Evolutionary conservation across 139 green algal genomes (phyloP).

Genomic region (Chlorella ohadii): DNA sequence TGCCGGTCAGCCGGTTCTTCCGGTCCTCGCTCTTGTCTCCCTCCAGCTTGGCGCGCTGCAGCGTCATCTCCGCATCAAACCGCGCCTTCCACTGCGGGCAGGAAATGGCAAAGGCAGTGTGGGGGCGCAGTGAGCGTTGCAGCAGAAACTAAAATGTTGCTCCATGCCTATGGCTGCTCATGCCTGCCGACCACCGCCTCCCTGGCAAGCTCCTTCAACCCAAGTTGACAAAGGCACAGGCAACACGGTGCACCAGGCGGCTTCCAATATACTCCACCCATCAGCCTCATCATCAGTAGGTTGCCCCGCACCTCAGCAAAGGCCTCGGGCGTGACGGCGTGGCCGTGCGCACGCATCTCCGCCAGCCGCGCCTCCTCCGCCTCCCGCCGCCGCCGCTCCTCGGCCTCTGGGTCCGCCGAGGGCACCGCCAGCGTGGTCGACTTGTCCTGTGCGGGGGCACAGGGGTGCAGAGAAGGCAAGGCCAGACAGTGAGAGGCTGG

Average conservation of each 20-base stretch:
- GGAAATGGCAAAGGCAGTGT: too few relatives aligned
- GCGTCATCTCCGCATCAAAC: conserved; percentile 29
- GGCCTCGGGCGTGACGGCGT: conserved; percentile 74
- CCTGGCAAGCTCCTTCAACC: too few relatives aligned
- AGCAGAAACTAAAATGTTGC: too few relatives aligned
- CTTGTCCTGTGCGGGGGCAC: conserved; percentile 17
- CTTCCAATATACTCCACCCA: too few relatives aligned
- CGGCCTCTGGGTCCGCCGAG: conserved; percentile 52
- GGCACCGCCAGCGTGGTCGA: conserved; percentile 11
- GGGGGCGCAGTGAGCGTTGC: background rate
- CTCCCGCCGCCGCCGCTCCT: conserved; percentile 53
- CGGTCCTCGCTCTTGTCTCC: background rate
- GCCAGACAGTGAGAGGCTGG: too few relatives aligned
- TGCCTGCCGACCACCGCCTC: too few relatives aligned
- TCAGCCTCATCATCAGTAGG: conserved; percentile 41
- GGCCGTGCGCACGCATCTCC: conserved; percentile 73
- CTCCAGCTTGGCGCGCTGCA: conserved; percentile 16
- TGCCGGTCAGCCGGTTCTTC: conserved; percentile 60
- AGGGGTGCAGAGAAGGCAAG: too few relatives aligned
- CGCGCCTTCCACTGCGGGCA: too few relatives aligned
- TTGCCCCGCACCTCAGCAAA: conserved; percentile 74
- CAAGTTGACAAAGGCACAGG: too few relatives aligned
- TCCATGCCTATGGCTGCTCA: too few relatives aligned
- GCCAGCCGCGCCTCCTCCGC: conserved; percentile 73
- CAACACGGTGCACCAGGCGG: too few relatives aligned